Conservation (phyloP, 805 yeast genomes). For the Ogataea ramenticola region DNA sequence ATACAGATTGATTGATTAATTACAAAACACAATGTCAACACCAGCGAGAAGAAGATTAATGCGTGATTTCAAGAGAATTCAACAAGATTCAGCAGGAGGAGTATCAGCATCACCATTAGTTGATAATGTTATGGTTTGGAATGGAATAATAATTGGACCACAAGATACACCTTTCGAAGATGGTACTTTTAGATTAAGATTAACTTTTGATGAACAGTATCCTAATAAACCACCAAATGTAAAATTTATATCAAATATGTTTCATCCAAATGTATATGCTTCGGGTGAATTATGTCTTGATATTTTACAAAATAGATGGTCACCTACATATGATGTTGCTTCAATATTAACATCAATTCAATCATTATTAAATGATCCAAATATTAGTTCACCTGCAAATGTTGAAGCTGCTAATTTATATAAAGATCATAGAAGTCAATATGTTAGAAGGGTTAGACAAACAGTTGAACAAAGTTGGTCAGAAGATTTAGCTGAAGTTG, state of each 20-base stretch:
- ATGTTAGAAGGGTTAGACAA: conserved; percentile 83
- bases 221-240: conserved; percentile 97
- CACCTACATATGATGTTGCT: conserved; percentile 96
- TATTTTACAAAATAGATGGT: conserved; percentile 95
- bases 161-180: conserved; percentile 97
- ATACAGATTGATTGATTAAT: too few relatives aligned
- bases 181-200: conserved; percentile 81
- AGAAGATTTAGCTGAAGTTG: conserved; percentile 62
- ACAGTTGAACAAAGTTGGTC: conserved; percentile 95
- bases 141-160: conserved; percentile 97
- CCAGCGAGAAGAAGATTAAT: conserved; percentile 98
- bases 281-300: conserved; percentile 93
- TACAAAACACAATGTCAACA: conserved; percentile 64
- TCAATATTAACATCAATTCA: conserved; percentile 92
- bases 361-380: conserved; percentile 89
- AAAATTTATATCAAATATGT: conserved; percentile 87
- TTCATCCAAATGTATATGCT: conserved; percentile 96
- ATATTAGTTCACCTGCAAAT: conserved; percentile 93
- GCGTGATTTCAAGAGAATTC: conserved; percentile 98
- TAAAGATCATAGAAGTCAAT: conserved; percentile 91
- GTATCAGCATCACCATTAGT: conserved; percentile 96
- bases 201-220: conserved; percentile 93
- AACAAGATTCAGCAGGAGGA: conserved; percentile 97
- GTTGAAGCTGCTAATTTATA: conserved; percentile 96
- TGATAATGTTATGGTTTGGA: conserved; percentile 97